phyloP scores from a whole-genome alignment of 2,329 filamentous ascomycete genomes.

The Sporothrix schenckii region DNA sequence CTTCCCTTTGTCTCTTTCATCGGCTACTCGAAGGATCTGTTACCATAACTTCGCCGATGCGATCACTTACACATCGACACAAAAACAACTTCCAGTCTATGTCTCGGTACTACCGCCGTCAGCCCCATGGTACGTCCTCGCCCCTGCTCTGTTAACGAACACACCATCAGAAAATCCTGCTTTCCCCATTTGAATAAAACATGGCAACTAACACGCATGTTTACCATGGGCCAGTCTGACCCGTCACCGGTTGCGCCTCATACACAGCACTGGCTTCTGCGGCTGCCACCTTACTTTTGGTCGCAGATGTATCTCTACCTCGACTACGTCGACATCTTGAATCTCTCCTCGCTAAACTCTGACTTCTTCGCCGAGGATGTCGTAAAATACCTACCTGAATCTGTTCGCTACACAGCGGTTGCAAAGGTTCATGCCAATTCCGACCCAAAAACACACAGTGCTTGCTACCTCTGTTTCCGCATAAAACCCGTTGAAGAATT shows the following conservation, averaged over 20 bases:
- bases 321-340: conserved; percentile 34
- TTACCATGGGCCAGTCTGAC: not conserved
- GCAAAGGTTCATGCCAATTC: conserved; percentile 10
- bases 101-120: not conserved
- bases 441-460: conserved; percentile 9
- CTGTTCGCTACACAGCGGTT: conserved; percentile 28
- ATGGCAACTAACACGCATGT: not conserved
- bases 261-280: conserved; percentile 34
- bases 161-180: not conserved
- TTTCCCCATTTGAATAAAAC: not conserved
- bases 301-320: conserved; percentile 34
- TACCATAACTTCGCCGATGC: not conserved
- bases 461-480: conserved; percentile 38
- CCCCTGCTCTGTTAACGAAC: not conserved
- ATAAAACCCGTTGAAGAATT: conserved; percentile 33
- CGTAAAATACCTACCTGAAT: conserved; percentile 34
- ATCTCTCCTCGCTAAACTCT: conserved; percentile 29
- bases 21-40: not conserved
- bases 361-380: conserved; percentile 31
- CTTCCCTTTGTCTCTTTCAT: not conserved
- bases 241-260: not conserved
- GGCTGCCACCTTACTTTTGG: conserved; percentile 35
- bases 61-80: not conserved
- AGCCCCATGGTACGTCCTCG: not conserved
- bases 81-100: not conserved